Base-by-base conservation (phyloP, 1,139 yeast genomes). In the Saccharomyces hybrid region DNA sequence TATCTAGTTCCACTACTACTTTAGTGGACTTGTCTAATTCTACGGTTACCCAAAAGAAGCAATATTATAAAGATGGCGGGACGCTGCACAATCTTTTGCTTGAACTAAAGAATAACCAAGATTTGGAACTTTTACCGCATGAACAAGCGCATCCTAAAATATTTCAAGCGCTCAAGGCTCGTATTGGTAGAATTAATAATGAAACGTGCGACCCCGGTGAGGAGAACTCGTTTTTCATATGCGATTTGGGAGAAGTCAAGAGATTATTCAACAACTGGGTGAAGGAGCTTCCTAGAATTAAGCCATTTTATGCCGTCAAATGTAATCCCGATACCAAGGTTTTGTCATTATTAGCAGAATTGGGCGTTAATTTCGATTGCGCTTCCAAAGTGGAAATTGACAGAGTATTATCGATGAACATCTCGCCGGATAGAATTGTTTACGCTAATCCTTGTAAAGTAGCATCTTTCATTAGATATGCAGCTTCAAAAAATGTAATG, bases 401-500 rank as follows among this genome's bases (percentile, higher is more conserved):
- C 58, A 74, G 76, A 52, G 79, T 89, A 54, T 75, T 88, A 61
- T 68, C 73, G 32, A 69, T 84, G 58, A 93, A 91, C 13, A 81
- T 85, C 55, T 74, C 74, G 57, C 79, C 95, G 11, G 71, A 76
- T 16, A 77, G 88, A 63, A 86, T 93, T 65, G 80, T 93, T 56
- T 93, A 88, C 72, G 98, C 98, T 32, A 90, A 93, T 66, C 97
- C 99, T 25, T 88, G 97, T 73, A 93, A 93, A 74, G 84, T 93
- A 47, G 79, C 82, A 55, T 86, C 96, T 38, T 88, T 84, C 63
- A 75, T 93, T 58, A 79, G 95, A 64, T 86, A 78, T 68, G 95
- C 98, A 1, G 70, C 76, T 25, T 68, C 73, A 25, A 66, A 70
- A 31, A 75, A 77, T 14, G 86, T 93, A 56, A 72, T 77, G 59